Evolutionary conservation across 2,329 filamentous ascomycete genomes (phyloP).

Genomic region (Pseudopithomyces chartarum): DNA sequence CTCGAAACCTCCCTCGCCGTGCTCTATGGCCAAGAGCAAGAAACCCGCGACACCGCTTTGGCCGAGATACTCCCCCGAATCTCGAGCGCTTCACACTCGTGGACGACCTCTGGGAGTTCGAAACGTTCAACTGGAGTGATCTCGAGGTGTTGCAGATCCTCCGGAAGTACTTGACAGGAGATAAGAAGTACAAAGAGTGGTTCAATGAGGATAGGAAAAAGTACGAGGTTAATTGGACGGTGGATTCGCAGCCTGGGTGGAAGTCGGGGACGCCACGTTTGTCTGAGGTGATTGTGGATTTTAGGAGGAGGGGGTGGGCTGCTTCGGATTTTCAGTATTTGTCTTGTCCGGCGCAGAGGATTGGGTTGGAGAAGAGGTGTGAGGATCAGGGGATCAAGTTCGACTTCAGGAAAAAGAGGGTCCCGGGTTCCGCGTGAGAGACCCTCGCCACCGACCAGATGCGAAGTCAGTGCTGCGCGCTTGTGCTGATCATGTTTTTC

Average conservation of each 20-base stretch:
- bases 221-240: background rate
- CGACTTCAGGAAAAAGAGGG: background rate
- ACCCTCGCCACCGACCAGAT: no score
- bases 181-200: background rate
- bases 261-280: background rate
- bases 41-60: constrained; percentile 34
- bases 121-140: background rate
- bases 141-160: background rate
- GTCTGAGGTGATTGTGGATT: background rate
- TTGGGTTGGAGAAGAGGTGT: background rate
- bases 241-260: background rate
- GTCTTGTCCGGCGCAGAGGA: background rate
- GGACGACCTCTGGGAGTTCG: background rate
- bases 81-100: background rate
- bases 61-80: constrained; percentile 34
- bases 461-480: no score
- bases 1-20: constrained; percentile 18
- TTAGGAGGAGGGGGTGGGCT: background rate
- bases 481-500: no score
- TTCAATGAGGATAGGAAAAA: background rate
- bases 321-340: background rate
- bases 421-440: no score
- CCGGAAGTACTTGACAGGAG: background rate
- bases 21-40: constrained; percentile 32
- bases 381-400: background rate